Percentiles rank a stretch among this genome's conserved stretches.
Conservation (phyloP, 306 rosid genomes). For the Citrullus mucosospermus region DNA sequence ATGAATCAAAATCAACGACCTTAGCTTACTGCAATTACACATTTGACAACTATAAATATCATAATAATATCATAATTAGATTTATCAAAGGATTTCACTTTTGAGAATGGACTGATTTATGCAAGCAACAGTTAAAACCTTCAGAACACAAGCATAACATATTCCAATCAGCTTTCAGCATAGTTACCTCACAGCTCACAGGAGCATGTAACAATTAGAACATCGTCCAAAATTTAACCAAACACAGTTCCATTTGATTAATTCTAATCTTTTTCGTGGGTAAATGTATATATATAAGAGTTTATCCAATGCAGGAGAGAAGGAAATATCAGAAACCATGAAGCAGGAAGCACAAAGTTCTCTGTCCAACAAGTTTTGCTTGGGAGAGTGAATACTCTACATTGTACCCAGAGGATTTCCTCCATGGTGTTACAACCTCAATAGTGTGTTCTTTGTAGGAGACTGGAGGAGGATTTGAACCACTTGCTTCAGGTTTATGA, state of each 20-base stretch:
- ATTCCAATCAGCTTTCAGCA: neutral
- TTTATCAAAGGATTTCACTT: neutral
- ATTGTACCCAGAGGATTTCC: no score
- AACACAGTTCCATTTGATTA: neutral
- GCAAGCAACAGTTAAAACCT: neutral
- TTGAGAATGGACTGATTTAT: neutral
- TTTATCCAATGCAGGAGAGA: neutral
- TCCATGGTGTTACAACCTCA: no score
- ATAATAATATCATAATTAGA: neutral
- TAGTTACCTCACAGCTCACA: neutral
- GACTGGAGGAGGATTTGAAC: no score
- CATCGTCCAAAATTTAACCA: neutral
- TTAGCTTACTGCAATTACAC: neutral
- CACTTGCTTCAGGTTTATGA: no score
- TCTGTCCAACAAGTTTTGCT: no score
- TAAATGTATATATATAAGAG: neutral
- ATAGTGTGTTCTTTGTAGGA: no score
- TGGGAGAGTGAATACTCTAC: no score
- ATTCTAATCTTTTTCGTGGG: neutral
- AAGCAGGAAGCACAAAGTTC: no score
- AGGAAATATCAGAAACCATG: neutral
- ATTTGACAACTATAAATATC: neutral
- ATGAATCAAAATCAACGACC: neutral
- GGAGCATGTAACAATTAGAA: neutral
- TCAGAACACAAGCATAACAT: neutral